Evolutionary conservation across 257 asterid species (phyloP).

Genomic region (Cynanchum wilfordii): DNA sequence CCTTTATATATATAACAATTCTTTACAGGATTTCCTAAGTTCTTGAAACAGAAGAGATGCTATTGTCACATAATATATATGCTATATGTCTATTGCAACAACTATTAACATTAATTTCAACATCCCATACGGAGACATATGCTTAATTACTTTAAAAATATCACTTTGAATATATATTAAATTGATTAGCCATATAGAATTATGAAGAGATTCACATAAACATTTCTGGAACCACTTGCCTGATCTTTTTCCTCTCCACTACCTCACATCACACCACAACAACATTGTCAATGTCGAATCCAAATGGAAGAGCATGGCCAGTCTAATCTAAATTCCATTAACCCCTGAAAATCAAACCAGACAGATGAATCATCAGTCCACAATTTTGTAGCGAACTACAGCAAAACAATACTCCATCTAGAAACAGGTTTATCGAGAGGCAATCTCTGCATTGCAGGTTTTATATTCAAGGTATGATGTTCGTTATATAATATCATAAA

Average conservation of each 20-base stretch:
- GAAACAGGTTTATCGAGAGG: not conserved
- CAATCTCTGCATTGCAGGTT: not conserved
- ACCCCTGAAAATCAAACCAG: constrained; percentile 27
- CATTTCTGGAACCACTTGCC: constrained; percentile 31
- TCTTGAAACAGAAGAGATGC: not conserved
- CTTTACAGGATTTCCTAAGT: not conserved
- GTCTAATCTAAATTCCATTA: constrained; percentile 31
- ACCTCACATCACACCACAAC: constrained; percentile 13
- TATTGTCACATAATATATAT: not conserved
- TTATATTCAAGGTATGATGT: not conserved
- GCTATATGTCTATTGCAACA: not conserved
- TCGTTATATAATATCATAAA: not conserved
- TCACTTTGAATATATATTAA: not conserved
- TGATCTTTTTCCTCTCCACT: constrained; percentile 22
- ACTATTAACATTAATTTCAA: not conserved
- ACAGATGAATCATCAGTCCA: not conserved
- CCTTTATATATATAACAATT: not conserved
- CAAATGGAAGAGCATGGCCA: constrained; percentile 35
- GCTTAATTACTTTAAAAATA: not conserved
- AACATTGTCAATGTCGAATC: constrained; percentile 30
- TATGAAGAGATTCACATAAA: not conserved
- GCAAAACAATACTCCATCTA: not conserved
- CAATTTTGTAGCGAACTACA: not conserved
- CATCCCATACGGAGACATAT: not conserved
- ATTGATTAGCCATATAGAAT: not conserved